Percentiles rank a stretch among this genome's conserved stretches.
phyloP scores from a whole-genome alignment of 2,329 filamentous ascomycete species.

The Fusarium graminum region DNA sequence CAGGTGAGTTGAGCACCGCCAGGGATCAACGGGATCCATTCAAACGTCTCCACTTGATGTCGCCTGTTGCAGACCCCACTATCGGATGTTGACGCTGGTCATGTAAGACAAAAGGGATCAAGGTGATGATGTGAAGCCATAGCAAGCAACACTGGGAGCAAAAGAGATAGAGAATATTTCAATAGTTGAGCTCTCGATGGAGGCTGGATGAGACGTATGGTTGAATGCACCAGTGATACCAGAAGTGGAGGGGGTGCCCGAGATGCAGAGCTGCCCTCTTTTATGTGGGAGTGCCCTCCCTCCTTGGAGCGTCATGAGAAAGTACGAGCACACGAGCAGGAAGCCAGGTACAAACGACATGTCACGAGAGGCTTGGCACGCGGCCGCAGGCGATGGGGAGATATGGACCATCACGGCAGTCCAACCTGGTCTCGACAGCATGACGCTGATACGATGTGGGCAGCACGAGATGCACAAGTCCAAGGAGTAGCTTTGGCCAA shows the following conservation, averaged over 20 bases:
- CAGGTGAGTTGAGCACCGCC: constrained; percentile 4
- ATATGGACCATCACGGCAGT: constrained; percentile 37
- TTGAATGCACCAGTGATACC: constrained; percentile 13
- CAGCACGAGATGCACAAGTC: constrained; percentile 4
- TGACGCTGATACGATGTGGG: constrained; percentile 47
- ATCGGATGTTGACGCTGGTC: constrained; percentile 48
- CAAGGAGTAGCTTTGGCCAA: constrained; percentile 20
- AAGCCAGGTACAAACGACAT: constrained; percentile 33
- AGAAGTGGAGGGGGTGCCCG: constrained; percentile 24
- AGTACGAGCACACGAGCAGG: constrained; percentile 36
- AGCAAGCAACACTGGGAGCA: constrained; percentile 2
- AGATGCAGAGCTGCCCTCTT: constrained; percentile 41
- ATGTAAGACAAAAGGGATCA: constrained; percentile 38
- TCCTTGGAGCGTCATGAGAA: constrained; percentile 33
- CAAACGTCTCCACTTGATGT: constrained; percentile 44
- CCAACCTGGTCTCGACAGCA: constrained; percentile 30
- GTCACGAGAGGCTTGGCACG: constrained; percentile 43
- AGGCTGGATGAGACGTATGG: constrained; percentile 13
- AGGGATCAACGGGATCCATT: constrained; percentile 44
- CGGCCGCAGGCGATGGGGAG: constrained; percentile 36
- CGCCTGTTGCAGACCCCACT: constrained; percentile 50
- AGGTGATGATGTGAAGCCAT: constrained; percentile 30
- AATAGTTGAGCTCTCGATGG: background rate
- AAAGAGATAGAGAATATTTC: background rate
- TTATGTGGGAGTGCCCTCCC: constrained; percentile 46